Conservation (phyloP, 768 basidiomycete species). For the Rhizopogon vesiculosus region DNA sequence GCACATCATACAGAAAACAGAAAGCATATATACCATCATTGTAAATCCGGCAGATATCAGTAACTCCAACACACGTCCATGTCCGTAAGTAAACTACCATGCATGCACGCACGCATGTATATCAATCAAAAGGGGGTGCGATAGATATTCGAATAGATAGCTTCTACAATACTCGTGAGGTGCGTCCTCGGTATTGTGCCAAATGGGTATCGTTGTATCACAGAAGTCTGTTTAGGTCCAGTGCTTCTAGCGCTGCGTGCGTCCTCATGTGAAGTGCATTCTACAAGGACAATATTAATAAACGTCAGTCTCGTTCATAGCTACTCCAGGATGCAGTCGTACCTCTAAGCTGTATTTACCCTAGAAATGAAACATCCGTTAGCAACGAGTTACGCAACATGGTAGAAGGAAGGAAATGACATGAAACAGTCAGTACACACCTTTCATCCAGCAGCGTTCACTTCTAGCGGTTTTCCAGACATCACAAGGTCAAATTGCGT, state of each 20-base stretch:
- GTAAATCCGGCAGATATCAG: too few relatives aligned
- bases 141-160: too few relatives aligned
- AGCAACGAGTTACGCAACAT: not conserved
- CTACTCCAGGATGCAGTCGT: conserved; percentile 34
- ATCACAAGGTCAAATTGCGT: conserved; percentile 78
- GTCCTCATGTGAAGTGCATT: not conserved
- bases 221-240: not conserved
- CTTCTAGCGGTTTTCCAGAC: conserved; percentile 75
- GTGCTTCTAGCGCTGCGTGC: not conserved
- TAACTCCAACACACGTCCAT: too few relatives aligned
- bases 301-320: too few relatives aligned
- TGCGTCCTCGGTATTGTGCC: too few relatives aligned
- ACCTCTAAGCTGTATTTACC: conserved; percentile 86
- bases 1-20: too few relatives aligned
- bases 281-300: conserved; percentile 12
- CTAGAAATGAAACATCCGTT: conserved; percentile 16
- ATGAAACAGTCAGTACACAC: conserved; percentile 13
- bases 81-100: too few relatives aligned
- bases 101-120: too few relatives aligned
- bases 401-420: not conserved
- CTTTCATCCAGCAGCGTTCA: conserved; percentile 53
- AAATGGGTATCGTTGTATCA: not conserved
- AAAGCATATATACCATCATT: too few relatives aligned
- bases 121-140: too few relatives aligned
- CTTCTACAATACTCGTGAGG: too few relatives aligned